A percentile compares a stretch with the other conserved stretches of the same genome.
These are phyloP conservation scores for Binderoboletus segoi DNA, from an alignment of 1,284 basidiomycete species.

Conservation along the genomic window DNA sequence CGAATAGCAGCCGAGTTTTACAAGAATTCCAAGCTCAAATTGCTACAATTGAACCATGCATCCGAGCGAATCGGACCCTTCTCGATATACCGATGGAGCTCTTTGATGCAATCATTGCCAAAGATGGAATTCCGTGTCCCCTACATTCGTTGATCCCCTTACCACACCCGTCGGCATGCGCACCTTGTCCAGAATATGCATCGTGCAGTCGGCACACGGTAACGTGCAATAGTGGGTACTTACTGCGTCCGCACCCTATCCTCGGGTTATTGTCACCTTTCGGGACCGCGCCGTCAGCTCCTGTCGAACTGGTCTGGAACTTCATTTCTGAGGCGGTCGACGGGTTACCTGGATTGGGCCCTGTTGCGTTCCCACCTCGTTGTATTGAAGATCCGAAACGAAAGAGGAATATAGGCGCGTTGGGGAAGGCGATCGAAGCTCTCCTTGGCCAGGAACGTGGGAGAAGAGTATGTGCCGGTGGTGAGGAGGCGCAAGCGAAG, in stretches of 20 bases:
- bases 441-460: constrained; percentile 74
- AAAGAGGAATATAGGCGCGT: constrained; percentile 73
- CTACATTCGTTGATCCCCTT: constrained; percentile 56
- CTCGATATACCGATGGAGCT: constrained; percentile 35
- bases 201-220: constrained; percentile 67
- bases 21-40: constrained; percentile 48
- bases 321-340: constrained; percentile 52
- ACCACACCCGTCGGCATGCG: constrained; percentile 72
- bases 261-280: constrained; percentile 45
- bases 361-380: constrained; percentile 76
- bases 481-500: constrained; percentile 33
- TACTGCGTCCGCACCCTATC: constrained; percentile 67
- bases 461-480: constrained; percentile 66
- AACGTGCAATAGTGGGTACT: constrained; percentile 75
- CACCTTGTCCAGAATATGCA: constrained; percentile 84
- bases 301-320: constrained; percentile 49
- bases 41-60: constrained; percentile 59
- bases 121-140: constrained; percentile 51
- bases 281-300: constrained; percentile 42
- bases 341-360: constrained; percentile 78
- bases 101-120: constrained; percentile 33
- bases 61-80: constrained; percentile 53
- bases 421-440: constrained; percentile 76
- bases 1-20: constrained; percentile 63
- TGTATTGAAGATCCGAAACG: constrained; percentile 85